Evolutionary conservation across 2,329 filamentous ascomycete species (phyloP).

Genomic region (Fusarium sp.): DNA sequence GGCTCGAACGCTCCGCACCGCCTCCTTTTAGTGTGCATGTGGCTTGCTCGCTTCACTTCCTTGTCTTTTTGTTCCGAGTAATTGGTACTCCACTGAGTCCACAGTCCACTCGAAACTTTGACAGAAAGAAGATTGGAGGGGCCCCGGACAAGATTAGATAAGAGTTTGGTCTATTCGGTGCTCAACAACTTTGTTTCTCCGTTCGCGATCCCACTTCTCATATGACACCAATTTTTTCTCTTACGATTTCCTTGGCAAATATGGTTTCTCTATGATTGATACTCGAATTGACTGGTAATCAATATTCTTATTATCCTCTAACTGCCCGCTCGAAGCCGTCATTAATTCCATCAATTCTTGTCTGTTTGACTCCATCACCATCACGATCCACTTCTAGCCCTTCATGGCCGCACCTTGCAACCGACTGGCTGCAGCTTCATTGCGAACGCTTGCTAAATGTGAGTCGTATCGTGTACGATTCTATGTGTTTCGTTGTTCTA

Average conservation of each 20-base stretch:
- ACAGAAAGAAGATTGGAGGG: constrained; percentile 39
- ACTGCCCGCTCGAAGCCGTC: not conserved
- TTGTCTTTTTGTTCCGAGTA: constrained; percentile 20
- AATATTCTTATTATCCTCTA: not conserved
- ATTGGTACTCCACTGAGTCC: constrained; percentile 12
- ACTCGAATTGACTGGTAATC: not conserved
- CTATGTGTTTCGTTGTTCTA: constrained; percentile 4
- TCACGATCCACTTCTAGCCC: constrained; percentile 33
- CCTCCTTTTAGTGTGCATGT: constrained; percentile 10
- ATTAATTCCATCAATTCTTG: constrained; percentile 18
- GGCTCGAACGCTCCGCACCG: constrained; percentile 15
- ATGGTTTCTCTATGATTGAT: constrained; percentile 33
- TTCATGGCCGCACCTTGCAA: constrained; percentile 43
- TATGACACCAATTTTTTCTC: constrained; percentile 29
- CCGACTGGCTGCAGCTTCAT: constrained; percentile 37
- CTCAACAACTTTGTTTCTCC: constrained; percentile 44
- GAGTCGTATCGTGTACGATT: not conserved
- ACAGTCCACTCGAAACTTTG: constrained; percentile 1
- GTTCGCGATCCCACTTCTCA: constrained; percentile 41
- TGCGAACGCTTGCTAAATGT: constrained; percentile 41
- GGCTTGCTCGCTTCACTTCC: not conserved
- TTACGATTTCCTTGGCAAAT: constrained; percentile 24
- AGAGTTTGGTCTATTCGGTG: constrained; percentile 39
- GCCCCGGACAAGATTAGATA: constrained; percentile 44
- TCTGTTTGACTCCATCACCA: not conserved